Percentiles rank a stretch among this genome's conserved stretches.
Conservation (phyloP, 345 rosid species). For the Salix brachista region DNA sequence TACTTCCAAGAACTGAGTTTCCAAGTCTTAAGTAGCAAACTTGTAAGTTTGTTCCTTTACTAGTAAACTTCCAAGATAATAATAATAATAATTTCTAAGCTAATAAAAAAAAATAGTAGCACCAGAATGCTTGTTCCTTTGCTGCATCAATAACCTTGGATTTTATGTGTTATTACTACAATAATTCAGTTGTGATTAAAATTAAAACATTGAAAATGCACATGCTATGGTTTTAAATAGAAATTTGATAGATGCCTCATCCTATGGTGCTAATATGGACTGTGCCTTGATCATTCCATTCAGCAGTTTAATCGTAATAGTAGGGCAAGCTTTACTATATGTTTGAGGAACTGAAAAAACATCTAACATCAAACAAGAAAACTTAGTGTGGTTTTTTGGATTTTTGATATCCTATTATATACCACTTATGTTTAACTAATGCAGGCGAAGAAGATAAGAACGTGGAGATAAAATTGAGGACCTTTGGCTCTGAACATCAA, state of each 20-base stretch:
- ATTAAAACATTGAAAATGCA: not conserved
- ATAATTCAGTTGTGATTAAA: not conserved
- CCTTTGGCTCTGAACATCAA: constrained; percentile 52
- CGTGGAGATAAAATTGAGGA: constrained; percentile 84
- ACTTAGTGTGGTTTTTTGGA: not conserved
- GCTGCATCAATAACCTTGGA: not conserved
- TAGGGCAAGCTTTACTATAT: not conserved
- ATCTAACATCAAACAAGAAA: not conserved
- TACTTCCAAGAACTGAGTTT: not conserved
- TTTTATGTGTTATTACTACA: not conserved
- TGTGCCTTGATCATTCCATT: not conserved
- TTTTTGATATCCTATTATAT: not conserved
- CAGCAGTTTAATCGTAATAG: not conserved
- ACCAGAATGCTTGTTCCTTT: too few relatives aligned
- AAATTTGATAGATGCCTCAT: not conserved
- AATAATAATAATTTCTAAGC: too few relatives aligned
- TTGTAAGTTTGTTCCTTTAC: too few relatives aligned
- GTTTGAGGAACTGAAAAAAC: not conserved
- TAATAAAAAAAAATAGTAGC: too few relatives aligned
- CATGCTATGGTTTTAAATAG: not conserved
- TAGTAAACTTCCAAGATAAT: too few relatives aligned
- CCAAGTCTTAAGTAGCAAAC: not conserved
- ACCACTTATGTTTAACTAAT: constrained; percentile 9
- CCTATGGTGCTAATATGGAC: not conserved
- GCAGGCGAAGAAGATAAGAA: constrained; percentile 91